Conservation (phyloP, 2,329 filamentous ascomycete genomes). For the Chrysoporthe cubensis region DNA sequence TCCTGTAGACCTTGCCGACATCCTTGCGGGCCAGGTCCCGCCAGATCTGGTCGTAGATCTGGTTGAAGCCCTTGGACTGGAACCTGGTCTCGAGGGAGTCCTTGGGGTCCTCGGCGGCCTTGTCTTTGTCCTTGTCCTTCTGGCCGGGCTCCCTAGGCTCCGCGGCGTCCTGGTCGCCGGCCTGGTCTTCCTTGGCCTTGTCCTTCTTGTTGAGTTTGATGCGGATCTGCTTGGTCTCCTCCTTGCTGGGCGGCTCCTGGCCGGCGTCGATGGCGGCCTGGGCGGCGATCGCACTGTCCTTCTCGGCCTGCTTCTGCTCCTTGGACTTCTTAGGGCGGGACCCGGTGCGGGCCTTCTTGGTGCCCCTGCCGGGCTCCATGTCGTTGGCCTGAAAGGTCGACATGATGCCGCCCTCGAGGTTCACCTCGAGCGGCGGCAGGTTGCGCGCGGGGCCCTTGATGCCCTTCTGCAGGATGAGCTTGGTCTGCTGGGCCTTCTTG, state of each 20-base stretch:
- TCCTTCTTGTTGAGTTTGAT: conserved; percentile 64
- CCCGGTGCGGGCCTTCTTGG: conserved; percentile 58
- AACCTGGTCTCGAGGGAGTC: conserved; percentile 66
- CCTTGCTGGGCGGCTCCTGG: conserved; percentile 66
- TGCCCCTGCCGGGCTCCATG: conserved; percentile 53
- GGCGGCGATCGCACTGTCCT: conserved; percentile 81
- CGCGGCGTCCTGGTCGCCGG: conserved; percentile 42
- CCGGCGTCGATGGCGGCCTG: conserved; percentile 83
- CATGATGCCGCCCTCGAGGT: conserved; percentile 83
- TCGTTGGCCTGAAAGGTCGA: conserved; percentile 79
- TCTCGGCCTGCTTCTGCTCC: conserved; percentile 78
- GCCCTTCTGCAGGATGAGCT: conserved; percentile 83
- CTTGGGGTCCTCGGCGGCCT: conserved; percentile 50
- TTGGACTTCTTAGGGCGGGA: conserved; percentile 88
- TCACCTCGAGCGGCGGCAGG: conserved; percentile 73
- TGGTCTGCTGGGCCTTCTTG: conserved; percentile 91
- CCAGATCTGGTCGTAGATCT: conserved; percentile 97
- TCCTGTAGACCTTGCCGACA: conserved; percentile 86
- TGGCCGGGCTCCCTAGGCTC: conserved; percentile 44
- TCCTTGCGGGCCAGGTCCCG: conserved; percentile 93
- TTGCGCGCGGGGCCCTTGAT: conserved; percentile 75
- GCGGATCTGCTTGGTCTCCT: conserved; percentile 63
- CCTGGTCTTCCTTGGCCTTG: conserved; percentile 41
- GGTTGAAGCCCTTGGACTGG: conserved; percentile 90
- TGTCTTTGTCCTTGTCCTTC: conserved; percentile 53